Conservation (phyloP, 1,284 basidiomycete species). For the Pisolithus thermaeus region DNA sequence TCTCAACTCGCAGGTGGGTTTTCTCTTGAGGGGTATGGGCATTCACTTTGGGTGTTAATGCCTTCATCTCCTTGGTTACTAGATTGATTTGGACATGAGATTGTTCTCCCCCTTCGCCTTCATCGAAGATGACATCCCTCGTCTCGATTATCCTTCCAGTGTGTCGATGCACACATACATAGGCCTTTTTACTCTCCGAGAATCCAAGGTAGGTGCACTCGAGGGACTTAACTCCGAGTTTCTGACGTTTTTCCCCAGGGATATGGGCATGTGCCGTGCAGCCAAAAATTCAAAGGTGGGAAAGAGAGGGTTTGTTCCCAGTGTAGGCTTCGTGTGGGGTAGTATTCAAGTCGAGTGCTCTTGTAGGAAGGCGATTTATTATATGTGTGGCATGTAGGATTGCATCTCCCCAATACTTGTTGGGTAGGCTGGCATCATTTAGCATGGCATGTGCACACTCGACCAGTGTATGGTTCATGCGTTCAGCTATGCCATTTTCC, state of each 20-base stretch:
- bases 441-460: constrained; percentile 20
- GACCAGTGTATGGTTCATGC: constrained; percentile 11
- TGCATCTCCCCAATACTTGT: neutral
- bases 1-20: too few species aligned
- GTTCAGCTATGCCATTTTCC: constrained; percentile 5
- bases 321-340: neutral
- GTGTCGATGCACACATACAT: neutral
- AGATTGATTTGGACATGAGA: too few species aligned
- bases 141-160: neutral
- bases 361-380: constrained; percentile 19
- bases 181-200: neutral
- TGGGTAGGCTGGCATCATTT: constrained; percentile 8
- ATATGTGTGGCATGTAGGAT: constrained; percentile 16
- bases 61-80: too few species aligned
- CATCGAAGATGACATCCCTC: neutral
- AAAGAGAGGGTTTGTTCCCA: too few species aligned
- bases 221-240: neutral
- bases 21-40: too few species aligned
- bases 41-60: too few species aligned
- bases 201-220: neutral
- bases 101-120: neutral
- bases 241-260: neutral
- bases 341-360: neutral
- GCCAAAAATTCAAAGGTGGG: neutral
- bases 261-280: neutral